phyloP scores from a whole-genome alignment of 257 asterid genomes.

The Solanum chaucha region DNA sequence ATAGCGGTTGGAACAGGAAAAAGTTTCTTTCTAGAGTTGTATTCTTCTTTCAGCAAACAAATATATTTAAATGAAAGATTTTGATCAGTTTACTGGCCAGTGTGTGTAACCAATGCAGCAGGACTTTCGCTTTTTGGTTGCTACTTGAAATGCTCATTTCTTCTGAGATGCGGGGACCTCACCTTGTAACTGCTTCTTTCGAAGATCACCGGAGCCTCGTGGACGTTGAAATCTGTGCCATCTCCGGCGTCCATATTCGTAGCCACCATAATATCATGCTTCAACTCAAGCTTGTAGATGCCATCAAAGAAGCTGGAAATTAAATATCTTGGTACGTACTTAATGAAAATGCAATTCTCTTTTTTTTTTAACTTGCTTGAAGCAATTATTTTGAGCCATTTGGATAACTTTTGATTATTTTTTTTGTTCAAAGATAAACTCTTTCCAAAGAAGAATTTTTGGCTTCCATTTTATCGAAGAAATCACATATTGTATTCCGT shows the following conservation, averaged over 20 bases:
- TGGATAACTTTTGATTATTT: background rate
- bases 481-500: background rate
- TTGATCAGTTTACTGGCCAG: background rate
- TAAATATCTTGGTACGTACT: slow-evolving; percentile 34
- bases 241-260: slow-evolving; percentile 68
- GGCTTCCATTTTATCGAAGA: background rate
- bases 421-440: background rate
- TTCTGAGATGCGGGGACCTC: slow-evolving; percentile 60
- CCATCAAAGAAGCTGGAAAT: slow-evolving; percentile 76
- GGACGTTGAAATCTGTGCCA: slow-evolving; percentile 64
- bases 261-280: slow-evolving; percentile 38
- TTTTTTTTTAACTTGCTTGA: background rate
- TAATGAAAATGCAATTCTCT: background rate
- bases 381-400: background rate
- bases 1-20: background rate
- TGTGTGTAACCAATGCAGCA: background rate
- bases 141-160: slow-evolving; percentile 32
- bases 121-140: background rate
- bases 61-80: background rate
- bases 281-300: slow-evolving; percentile 68
- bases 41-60: background rate
- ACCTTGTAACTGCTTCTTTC: slow-evolving; percentile 52
- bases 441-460: slow-evolving; percentile 11
- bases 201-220: slow-evolving; percentile 56
- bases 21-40: background rate